Conservation (phyloP, 371 early-diverging fungal species). For the Apophysomyces trapeziformis region DNA sequence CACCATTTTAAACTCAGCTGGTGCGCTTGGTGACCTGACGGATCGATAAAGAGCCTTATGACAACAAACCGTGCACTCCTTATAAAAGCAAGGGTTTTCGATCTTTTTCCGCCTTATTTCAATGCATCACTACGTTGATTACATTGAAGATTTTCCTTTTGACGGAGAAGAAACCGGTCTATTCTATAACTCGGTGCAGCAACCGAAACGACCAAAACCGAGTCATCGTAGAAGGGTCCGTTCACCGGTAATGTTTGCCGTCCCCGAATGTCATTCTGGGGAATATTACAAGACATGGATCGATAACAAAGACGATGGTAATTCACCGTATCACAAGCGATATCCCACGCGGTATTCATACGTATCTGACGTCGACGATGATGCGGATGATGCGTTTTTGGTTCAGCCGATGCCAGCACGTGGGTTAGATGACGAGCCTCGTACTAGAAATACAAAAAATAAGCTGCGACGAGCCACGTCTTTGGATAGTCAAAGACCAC, state of each 20-base stretch:
- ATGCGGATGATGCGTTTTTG: neutral
- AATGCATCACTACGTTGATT: neutral
- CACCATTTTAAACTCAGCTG: neutral
- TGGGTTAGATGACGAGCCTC: neutral
- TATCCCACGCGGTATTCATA: neutral
- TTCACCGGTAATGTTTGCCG: neutral
- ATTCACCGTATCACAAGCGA: neutral
- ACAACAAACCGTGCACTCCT: neutral
- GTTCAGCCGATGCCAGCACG: neutral
- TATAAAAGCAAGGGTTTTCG: neutral
- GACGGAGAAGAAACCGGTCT: neutral
- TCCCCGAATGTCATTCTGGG: neutral
- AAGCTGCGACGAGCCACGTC: neutral
- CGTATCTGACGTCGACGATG: neutral
- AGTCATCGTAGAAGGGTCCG: neutral
- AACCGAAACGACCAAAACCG: neutral
- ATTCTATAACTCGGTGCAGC: neutral
- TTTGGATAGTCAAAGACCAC: neutral
- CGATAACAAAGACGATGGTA: neutral
- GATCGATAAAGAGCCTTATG: constrained; percentile 5
- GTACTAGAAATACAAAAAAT: neutral
- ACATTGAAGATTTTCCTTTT: neutral
- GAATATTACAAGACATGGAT: neutral
- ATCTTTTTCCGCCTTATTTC: neutral
- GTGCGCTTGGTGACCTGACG: neutral